A percentile compares a stretch with the other conserved stretches of the same genome.
Evolutionary conservation across 768 basidiomycete species (phyloP).

Genomic region (Suillus plorans): DNA sequence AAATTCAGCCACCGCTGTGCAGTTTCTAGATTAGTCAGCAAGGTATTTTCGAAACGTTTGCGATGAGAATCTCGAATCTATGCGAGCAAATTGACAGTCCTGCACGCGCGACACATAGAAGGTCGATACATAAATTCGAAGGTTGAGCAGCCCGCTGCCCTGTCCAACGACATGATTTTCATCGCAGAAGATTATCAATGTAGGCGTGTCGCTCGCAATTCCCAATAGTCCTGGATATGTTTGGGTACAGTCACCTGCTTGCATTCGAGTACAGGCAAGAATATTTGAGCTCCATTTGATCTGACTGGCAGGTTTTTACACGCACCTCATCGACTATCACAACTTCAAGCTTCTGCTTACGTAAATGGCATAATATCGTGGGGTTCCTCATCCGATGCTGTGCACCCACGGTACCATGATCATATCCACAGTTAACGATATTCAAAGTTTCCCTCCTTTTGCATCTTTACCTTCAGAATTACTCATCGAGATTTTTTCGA

Average conservation of each 20-base stretch:
- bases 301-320: constrained; percentile 1
- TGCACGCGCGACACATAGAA: background rate
- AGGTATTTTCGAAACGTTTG: no score
- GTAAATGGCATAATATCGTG: background rate
- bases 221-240: background rate
- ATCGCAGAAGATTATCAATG: background rate
- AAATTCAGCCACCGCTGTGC: constrained; percentile 38
- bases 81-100: no score
- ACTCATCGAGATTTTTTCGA: constrained; percentile 58
- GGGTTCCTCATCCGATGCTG: background rate
- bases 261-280: background rate
- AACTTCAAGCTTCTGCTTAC: background rate
- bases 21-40: constrained; percentile 44
- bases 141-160: background rate
- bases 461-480: constrained; percentile 56
- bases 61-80: background rate
- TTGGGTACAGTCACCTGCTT: background rate
- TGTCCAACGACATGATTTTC: background rate
- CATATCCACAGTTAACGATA: background rate
- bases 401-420: background rate
- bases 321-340: background rate
- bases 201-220: background rate
- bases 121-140: background rate
- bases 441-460: constrained; percentile 14
- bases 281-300: background rate